phyloP scores from a whole-genome alignment of 2,329 filamentous ascomycete species.

The Arthrobotrys pseudoclavata region DNA sequence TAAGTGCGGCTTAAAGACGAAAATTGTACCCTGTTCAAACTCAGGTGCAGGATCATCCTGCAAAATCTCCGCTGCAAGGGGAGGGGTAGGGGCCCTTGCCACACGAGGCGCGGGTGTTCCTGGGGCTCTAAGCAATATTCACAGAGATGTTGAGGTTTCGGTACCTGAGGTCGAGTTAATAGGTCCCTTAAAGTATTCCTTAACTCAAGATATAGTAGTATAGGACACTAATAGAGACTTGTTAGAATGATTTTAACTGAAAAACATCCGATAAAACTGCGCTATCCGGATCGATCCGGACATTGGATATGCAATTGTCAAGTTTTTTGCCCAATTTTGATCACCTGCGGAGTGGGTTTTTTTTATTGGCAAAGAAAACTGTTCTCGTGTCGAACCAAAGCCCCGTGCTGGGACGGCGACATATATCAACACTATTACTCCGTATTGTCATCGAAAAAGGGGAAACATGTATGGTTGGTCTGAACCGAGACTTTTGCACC shows the following conservation, averaged over 20 bases:
- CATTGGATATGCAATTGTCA: conserved; percentile 25
- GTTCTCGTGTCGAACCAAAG: conserved; percentile 21
- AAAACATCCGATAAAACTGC: conserved; percentile 16
- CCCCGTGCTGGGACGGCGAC: conserved; percentile 21
- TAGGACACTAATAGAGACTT: conserved; percentile 7
- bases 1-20: conserved; percentile 11
- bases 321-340: conserved; percentile 9
- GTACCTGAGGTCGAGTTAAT: not conserved
- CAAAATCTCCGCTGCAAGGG: conserved; percentile 51
- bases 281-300: conserved; percentile 37
- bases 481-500: conserved; percentile 18
- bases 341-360: conserved; percentile 11
- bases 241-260: not conserved
- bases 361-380: not conserved
- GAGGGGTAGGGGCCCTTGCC: conserved; percentile 17
- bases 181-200: not conserved
- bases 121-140: not conserved
- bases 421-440: conserved; percentile 39
- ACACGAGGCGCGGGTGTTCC: conserved; percentile 44
- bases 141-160: conserved; percentile 9
- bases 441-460: conserved; percentile 25
- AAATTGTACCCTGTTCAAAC: conserved; percentile 10
- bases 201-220: not conserved
- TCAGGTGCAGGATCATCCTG: conserved; percentile 12
- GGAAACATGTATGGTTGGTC: conserved; percentile 15